Evolutionary conservation across 805 yeast species (phyloP).

Genomic region (Candida quercuum): DNA sequence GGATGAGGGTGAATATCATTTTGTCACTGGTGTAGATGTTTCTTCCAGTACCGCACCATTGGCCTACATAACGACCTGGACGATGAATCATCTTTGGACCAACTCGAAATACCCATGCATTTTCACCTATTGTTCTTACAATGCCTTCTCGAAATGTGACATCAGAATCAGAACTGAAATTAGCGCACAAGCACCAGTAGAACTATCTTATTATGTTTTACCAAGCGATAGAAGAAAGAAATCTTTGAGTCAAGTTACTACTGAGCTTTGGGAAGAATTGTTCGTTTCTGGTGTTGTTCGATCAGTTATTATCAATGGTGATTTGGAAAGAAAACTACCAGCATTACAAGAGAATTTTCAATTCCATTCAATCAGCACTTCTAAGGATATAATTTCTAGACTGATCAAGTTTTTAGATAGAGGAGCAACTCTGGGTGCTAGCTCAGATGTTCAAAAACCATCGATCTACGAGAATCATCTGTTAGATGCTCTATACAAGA

Average conservation of each 20-base stretch:
- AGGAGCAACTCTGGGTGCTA: constrained; percentile 65
- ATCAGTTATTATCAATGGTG: constrained; percentile 45
- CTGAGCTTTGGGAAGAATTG: constrained; percentile 53
- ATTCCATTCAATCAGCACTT: constrained; percentile 10
- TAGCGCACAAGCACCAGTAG: constrained; percentile 38
- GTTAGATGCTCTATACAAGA: constrained; percentile 61
- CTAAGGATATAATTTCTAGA: constrained; percentile 10
- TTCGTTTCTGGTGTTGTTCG: constrained; percentile 55
- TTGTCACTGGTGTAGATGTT: constrained; percentile 41
- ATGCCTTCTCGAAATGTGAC: constrained; percentile 66
- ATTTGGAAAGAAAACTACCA: constrained; percentile 49
- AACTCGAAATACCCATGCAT: constrained; percentile 23
- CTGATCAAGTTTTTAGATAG: constrained; percentile 17
- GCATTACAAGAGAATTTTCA: constrained; percentile 51
- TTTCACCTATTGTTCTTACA: constrained; percentile 61
- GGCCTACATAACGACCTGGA: constrained; percentile 38
- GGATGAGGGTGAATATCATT: constrained; percentile 48
- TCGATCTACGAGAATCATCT: constrained; percentile 58
- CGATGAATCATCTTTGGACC: constrained; percentile 17
- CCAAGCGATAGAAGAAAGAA: constrained; percentile 33
- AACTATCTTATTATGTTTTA: constrained; percentile 25
- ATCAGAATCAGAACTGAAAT: constrained; percentile 59
- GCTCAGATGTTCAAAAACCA: constrained; percentile 61
- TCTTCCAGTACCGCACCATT: constrained; percentile 41
- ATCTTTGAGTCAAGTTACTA: constrained; percentile 26